Conservation (phyloP, 2,329 filamentous ascomycete genomes). For the Rugonectria rugulosa region DNA sequence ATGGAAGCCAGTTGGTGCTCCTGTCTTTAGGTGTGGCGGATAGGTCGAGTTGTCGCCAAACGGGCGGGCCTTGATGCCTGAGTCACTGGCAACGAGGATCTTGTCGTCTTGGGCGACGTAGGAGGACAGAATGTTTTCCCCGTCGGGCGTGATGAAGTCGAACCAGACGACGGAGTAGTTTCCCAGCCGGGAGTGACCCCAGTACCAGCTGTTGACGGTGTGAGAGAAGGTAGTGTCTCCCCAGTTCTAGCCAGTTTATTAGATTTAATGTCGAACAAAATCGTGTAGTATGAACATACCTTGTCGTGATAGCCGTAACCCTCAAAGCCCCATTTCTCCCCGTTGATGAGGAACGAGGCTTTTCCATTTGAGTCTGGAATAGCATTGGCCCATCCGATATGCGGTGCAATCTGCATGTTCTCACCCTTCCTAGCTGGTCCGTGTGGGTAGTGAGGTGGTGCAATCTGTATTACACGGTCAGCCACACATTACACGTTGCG, state of each 20-base stretch:
- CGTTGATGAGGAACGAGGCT: neutral
- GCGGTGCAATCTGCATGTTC: neutral
- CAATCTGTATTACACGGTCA: neutral
- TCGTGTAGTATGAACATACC: neutral
- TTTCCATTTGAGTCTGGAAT: neutral
- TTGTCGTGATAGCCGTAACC: slow-evolving; percentile 2
- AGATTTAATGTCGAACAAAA: neutral
- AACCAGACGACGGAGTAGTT: slow-evolving; percentile 2
- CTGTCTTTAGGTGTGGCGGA: neutral
- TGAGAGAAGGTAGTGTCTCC: neutral
- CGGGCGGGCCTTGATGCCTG: neutral
- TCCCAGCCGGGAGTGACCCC: neutral
- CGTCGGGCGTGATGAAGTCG: neutral
- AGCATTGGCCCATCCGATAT: neutral
- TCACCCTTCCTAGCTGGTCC: neutral
- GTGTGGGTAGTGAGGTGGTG: neutral
- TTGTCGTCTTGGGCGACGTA: neutral
- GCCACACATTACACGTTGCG: neutral
- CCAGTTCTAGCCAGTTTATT: neutral
- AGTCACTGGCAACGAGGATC: neutral
- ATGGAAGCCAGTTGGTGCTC: neutral
- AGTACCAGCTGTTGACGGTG: neutral
- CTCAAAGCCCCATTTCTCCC: neutral
- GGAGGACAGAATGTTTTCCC: neutral
- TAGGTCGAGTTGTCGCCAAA: neutral